Conservation (phyloP, 1,284 basidiomycete species). For the Lentinus polychrous region DNA sequence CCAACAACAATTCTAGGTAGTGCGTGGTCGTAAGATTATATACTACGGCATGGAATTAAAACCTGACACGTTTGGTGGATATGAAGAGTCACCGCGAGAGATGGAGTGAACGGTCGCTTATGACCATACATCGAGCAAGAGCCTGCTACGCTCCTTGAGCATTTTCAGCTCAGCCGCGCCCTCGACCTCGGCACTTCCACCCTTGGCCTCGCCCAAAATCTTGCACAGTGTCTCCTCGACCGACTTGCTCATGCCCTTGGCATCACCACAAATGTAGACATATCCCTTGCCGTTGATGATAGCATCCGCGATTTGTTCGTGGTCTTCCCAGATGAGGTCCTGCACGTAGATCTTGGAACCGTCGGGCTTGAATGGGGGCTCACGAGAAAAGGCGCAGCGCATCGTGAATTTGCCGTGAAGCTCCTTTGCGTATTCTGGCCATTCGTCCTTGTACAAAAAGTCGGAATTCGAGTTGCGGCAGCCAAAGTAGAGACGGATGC, state of each 20-base stretch:
- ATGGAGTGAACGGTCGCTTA: conserved; percentile 1
- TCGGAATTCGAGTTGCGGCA: conserved; percentile 86
- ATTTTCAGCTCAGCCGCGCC: conserved; percentile 88
- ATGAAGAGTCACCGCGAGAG: background rate
- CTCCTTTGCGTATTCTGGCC: conserved; percentile 83
- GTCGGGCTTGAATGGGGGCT: conserved; percentile 79
- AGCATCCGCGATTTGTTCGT: conserved; percentile 76
- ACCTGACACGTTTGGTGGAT: background rate
- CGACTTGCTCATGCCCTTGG: conserved; percentile 91
- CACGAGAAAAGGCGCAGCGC: conserved; percentile 85
- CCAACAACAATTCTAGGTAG: too few species aligned
- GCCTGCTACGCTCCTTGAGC: conserved; percentile 85
- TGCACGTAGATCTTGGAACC: conserved; percentile 98
- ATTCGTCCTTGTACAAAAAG: conserved; percentile 93
- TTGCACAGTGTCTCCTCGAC: conserved; percentile 84
- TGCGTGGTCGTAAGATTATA: too few species aligned
- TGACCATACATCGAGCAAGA: conserved; percentile 76
- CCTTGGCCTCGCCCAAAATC: conserved; percentile 93
- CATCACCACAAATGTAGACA: conserved; percentile 94
- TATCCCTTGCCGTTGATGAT: conserved; percentile 93
- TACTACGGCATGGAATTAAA: too few species aligned
- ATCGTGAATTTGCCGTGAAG: conserved; percentile 89
- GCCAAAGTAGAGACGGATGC: conserved; percentile 92
- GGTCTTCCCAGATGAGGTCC: conserved; percentile 86
- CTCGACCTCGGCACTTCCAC: conserved; percentile 78